A percentile compares a stretch with the other conserved stretches of the same genome.
phyloP scores from a whole-genome alignment of 1,284 basidiomycete genomes.

The Irpex sp. region DNA sequence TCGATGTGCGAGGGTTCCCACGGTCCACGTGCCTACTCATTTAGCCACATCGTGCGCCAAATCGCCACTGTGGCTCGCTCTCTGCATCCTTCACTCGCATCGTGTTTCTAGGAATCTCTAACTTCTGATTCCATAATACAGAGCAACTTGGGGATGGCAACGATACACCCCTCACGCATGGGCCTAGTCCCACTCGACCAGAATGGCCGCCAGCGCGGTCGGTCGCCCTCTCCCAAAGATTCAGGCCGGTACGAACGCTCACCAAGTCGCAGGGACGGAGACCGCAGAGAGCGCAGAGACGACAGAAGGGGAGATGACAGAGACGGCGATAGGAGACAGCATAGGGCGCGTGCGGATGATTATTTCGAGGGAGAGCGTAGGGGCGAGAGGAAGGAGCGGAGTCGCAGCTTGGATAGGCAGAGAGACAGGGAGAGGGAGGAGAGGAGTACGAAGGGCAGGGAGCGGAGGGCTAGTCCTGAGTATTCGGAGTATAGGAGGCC shows the following conservation, averaged over 20 bases:
- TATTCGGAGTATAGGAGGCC: constrained; percentile 29
- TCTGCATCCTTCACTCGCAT: background rate
- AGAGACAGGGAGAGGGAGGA: constrained; percentile 22
- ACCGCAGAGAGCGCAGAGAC: constrained; percentile 16
- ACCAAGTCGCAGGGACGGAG: constrained; percentile 17
- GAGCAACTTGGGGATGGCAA: constrained; percentile 47
- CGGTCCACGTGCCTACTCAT: too few species aligned
- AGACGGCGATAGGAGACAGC: constrained; percentile 20
- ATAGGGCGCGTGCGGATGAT: constrained; percentile 27
- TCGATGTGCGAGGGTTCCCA: too few species aligned
- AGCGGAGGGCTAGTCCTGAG: constrained; percentile 26
- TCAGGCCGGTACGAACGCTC: constrained; percentile 8
- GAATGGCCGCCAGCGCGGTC: constrained; percentile 16
- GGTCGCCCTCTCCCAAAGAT: constrained; percentile 26
- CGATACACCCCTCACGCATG: constrained; percentile 61
- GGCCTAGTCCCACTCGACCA: constrained; percentile 45
- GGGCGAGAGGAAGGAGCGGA: constrained; percentile 14
- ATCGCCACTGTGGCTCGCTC: background rate
- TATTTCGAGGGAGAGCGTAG: constrained; percentile 22
- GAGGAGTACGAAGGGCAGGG: constrained; percentile 21
- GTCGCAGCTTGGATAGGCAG: constrained; percentile 22
- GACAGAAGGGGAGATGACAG: constrained; percentile 12
- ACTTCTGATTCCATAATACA: too few species aligned
- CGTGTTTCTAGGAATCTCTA: too few species aligned
- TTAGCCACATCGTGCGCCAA: too few species aligned